Base-by-base conservation (phyloP, 495 filamentous ascomycete species). In the Lichenothelia convexa region DNA sequence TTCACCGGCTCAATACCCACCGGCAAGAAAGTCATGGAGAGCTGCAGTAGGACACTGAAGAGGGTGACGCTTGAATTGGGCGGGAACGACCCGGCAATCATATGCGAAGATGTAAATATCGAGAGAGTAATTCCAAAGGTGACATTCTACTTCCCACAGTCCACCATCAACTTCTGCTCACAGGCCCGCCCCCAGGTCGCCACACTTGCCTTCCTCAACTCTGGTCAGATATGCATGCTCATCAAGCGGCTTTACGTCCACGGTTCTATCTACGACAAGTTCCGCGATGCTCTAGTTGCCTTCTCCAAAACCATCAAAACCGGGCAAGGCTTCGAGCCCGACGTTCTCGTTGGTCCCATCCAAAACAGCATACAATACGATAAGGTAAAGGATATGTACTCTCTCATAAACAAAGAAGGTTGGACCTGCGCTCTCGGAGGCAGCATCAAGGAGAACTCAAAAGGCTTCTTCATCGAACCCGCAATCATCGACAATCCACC, bases 201-300 rank as follows among this genome's bases (percentile, higher is more conserved):
- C 9, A 56, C 56, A 26, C 63, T 67, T 20, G 64, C 63, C 1
- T 74, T 78, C 39, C 65, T 73, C 41, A 72, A 74, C 54, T 66
- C 61, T 0, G 73, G 73, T 8, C 70, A 75, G 46, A 27, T 73
- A 12, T 74, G 71, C 51, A 61, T 73, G 35, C 63, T 63, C 21
- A 63, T 65, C 21, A 80, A 80, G 53, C 65, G 76, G 3, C 58
- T 81, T 40, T 80, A 79, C 47, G 65, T 81, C 17, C 76, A 80
- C 55, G 65, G 77, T 43, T 56, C 54, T 11, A 72, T 80, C 44
- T 81, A 78, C 55, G 63, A 75, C 22, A 48, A 57, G 30, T 80
- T 81, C 54, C 50, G 72, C 7, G 48, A 60, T 7, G 55, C 56
- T 5, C 54, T 80, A 38, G 58, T 74, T 21, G 47, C 62, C 9